These are phyloP conservation scores for Zea mays DNA, from an alignment of 176 grass and related monocot genomes.

Conservation along the genomic window DNA sequence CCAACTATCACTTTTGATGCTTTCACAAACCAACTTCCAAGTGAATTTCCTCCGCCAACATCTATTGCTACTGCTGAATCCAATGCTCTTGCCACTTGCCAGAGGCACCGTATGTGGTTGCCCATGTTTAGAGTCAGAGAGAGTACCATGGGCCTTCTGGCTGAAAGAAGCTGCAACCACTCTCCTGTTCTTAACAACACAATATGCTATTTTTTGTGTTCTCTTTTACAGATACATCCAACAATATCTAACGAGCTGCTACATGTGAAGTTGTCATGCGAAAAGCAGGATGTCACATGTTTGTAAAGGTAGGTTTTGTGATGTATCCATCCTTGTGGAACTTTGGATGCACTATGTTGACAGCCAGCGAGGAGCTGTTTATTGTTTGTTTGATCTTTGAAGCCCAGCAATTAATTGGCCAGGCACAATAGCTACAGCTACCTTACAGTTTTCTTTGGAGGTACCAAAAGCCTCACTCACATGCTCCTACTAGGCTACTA, in stretches of 20 bases:
- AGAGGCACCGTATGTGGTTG: too few relatives aligned
- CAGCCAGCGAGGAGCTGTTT: conserved; percentile 33
- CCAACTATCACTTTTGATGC: background rate
- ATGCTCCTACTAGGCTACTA: conserved; percentile 32
- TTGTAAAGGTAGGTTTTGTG: conserved; percentile 21
- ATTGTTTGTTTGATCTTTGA: conserved; percentile 16
- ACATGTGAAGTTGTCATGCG: background rate
- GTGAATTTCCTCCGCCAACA: too few relatives aligned
- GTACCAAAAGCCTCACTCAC: conserved; percentile 38
- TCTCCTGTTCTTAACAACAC: background rate
- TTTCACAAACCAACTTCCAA: too few relatives aligned
- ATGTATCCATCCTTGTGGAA: conserved; percentile 38
- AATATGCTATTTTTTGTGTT: background rate
- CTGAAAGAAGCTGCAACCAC: background rate
- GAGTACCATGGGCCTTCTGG: background rate
- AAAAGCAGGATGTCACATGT: conserved; percentile 42
- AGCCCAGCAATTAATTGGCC: conserved; percentile 29
- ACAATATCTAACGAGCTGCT: conserved; percentile 9
- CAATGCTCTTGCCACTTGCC: too few relatives aligned
- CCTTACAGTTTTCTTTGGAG: conserved; percentile 31
- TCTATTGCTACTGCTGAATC: too few relatives aligned
- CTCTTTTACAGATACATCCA: conserved; percentile 19
- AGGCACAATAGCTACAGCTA: conserved; percentile 35
- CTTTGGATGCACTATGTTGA: conserved; percentile 19
- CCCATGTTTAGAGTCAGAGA: too few relatives aligned